Evolutionary conservation across 345 rosid species (phyloP), one percentile per base, ranked within the genome.

Genomic region (Melaleuca quinquenervia): DNA sequence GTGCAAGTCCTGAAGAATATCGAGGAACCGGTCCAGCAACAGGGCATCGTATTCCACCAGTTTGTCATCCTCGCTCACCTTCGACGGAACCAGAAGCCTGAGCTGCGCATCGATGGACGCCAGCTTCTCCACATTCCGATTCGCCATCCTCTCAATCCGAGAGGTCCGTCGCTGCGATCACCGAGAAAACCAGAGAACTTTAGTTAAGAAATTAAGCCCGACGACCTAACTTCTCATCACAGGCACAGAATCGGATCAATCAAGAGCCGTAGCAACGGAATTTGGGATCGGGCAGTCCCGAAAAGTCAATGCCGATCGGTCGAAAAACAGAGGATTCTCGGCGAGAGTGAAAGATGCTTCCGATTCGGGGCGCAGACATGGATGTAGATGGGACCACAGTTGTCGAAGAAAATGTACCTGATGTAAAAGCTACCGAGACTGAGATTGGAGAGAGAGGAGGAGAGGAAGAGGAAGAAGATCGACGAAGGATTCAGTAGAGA

Each of bases 21-120:
- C 99, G 52, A 97, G 98, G 87, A 97, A 97, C 29, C 98, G 96
- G 92, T 96, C 99, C 89, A 96, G 90, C 88, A 97, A 95, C 87
- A 97, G 85, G 88, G 98, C 99, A 86, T 97, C 99, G 86, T 97
- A 97, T 90, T 97, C 99, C 76, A 97, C 89, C 90, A 97, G 87
- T 89, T 97, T 97, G 85, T 97, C 99, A 91, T 97, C 99, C 90
- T 96, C 99, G 74, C 98, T 94, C 70, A 97, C 98, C 92, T 92
- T 96, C 56, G 88, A 86, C 41, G 99, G 99, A 84, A 90, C 98
- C 84, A 97, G 89, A 70, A 89, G 95, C 85, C 98, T 92, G 82
- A 97, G 96, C 87, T 96, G 99, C 1, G 98, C 98, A 90, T 97
- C 99, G 85, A 97, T 97, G 5, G 99, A 97, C 82, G 98, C 96